phyloP scores from a whole-genome alignment of 2,329 filamentous ascomycete species.

The Metarhizium sp. region DNA sequence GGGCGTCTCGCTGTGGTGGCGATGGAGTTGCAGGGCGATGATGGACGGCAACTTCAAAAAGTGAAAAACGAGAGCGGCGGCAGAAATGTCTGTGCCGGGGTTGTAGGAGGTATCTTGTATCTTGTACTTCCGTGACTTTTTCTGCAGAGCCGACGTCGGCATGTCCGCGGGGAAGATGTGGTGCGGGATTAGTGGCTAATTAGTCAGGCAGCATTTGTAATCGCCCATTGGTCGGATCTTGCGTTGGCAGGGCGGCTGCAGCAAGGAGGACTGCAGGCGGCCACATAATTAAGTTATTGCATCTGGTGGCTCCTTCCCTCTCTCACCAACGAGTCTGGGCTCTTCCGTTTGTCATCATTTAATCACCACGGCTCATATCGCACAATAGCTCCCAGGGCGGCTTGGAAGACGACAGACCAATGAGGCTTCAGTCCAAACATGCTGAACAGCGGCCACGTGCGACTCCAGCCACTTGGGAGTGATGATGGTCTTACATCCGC shows the following conservation, averaged over 20 bases:
- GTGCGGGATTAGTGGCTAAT: neutral
- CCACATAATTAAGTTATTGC: too few species aligned
- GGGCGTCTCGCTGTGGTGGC: neutral
- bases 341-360: neutral
- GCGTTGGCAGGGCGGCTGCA: neutral
- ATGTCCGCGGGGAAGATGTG: neutral
- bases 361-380: too few species aligned
- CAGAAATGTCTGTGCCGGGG: neutral
- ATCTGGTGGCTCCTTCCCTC: neutral
- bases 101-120: neutral
- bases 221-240: slow-evolving; percentile 1
- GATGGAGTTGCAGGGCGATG: neutral
- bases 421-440: too few species aligned
- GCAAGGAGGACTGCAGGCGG: too few species aligned
- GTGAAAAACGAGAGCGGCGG: neutral
- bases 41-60: neutral
- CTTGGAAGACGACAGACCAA: too few species aligned
- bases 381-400: too few species aligned
- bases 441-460: too few species aligned
- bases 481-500: too few species aligned
- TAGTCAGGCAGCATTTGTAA: slow-evolving; percentile 2
- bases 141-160: slow-evolving; percentile 3
- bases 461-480: too few species aligned
- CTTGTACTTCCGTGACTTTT: neutral
- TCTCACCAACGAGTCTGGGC: neutral